Percentiles rank a stretch among this genome's conserved stretches.
These are phyloP conservation scores for Wakefieldia striispora DNA, from an alignment of 768 basidiomycete genomes.

Conservation along the genomic window DNA sequence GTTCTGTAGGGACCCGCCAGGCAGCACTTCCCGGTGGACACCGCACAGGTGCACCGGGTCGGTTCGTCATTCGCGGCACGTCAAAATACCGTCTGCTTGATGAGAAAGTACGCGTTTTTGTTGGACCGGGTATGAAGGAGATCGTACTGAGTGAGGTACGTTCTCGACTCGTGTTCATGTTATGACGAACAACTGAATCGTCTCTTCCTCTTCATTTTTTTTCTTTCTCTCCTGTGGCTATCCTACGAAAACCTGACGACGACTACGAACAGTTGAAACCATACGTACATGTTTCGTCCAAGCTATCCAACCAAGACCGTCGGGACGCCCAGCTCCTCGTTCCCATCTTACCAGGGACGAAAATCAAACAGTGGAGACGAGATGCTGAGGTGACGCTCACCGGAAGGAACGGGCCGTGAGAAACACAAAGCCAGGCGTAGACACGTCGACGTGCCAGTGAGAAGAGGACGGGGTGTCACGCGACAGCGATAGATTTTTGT, in stretches of 20 bases:
- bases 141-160: constrained; percentile 59
- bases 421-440: neutral
- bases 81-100: constrained; percentile 81
- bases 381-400: constrained; percentile 8
- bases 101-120: constrained; percentile 78
- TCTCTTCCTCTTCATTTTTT: neutral
- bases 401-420: neutral
- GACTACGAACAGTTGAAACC: constrained; percentile 21
- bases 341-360: constrained; percentile 24
- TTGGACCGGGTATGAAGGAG: constrained; percentile 71
- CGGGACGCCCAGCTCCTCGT: constrained; percentile 27
- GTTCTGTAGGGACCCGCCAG: constrained; percentile 69
- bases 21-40: constrained; percentile 80
- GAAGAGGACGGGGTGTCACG: neutral
- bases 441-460: too few species aligned
- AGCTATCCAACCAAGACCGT: constrained; percentile 20
- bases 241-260: neutral
- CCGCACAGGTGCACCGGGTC: constrained; percentile 86
- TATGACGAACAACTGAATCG: neutral
- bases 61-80: constrained; percentile 74
- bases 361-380: constrained; percentile 26
- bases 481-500: neutral
- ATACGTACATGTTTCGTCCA: constrained; percentile 27
- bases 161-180: constrained; percentile 1
- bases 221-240: neutral